Conservation (phyloP, 1,284 basidiomycete species). For the Cystobasidium sp. region DNA sequence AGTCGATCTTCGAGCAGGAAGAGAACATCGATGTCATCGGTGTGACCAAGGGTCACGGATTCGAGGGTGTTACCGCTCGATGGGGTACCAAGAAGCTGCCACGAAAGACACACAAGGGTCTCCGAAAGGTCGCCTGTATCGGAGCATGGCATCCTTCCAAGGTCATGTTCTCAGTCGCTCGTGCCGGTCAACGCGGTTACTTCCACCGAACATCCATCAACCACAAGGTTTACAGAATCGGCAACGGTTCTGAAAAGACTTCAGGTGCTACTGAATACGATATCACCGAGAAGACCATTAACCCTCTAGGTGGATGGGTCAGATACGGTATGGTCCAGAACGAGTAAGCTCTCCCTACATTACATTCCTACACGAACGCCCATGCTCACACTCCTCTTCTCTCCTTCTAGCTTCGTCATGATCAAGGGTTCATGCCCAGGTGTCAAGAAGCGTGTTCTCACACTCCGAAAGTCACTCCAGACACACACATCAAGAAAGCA, state of each 20-base stretch:
- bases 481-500: conserved; percentile 68
- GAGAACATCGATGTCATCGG: conserved; percentile 97
- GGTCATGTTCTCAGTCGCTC: conserved; percentile 95
- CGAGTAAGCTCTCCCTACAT: conserved; percentile 86
- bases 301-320: conserved; percentile 98
- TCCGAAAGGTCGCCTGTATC: conserved; percentile 85
- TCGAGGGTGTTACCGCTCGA: conserved; percentile 98
- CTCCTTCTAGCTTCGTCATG: conserved; percentile 9
- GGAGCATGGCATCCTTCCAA: conserved; percentile 56
- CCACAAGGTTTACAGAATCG: conserved; percentile 99
- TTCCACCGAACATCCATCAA: conserved; percentile 88
- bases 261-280: conserved; percentile 95
- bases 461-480: conserved; percentile 66
- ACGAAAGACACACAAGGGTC: conserved; percentile 98
- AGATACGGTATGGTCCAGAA: conserved; percentile 99
- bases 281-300: conserved; percentile 92
- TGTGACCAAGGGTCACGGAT: conserved; percentile 99
- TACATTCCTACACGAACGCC: conserved; percentile 44
- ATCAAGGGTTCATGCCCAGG: conserved; percentile 87
- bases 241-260: conserved; percentile 74
- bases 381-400: not conserved
- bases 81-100: conserved; percentile 99
- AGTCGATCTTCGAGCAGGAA: conserved; percentile 90
- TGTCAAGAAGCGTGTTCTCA: conserved; percentile 97
- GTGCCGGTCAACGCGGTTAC: conserved; percentile 99